These are phyloP conservation scores for Cymodocea nodosa DNA, from an alignment of 116 monocot genomes.

Conservation along the genomic window DNA sequence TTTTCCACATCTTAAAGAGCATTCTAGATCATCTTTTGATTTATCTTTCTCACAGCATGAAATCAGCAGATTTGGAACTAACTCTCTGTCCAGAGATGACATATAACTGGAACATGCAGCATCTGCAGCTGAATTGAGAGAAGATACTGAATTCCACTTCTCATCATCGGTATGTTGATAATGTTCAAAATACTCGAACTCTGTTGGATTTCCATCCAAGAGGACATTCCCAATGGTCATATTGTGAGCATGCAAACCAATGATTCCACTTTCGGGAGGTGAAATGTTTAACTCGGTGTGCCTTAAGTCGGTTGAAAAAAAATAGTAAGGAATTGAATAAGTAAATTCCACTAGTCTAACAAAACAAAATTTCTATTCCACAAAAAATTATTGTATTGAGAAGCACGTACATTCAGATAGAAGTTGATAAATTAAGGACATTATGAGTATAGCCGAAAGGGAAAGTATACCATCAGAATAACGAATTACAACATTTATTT, in stretches of 20 bases:
- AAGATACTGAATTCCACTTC: slow-evolving; percentile 57
- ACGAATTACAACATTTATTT: too few relatives aligned
- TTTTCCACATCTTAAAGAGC: slow-evolving; percentile 24
- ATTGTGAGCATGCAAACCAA: slow-evolving; percentile 68
- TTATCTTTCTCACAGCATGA: slow-evolving; percentile 28
- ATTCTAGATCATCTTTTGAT: slow-evolving; percentile 17
- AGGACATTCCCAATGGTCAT: slow-evolving; percentile 45
- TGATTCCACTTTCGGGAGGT: slow-evolving; percentile 47
- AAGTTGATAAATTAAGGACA: too few relatives aligned
- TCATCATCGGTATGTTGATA: slow-evolving; percentile 37
- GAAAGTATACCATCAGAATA: too few relatives aligned
- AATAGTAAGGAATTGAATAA: not conserved
- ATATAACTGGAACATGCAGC: slow-evolving; percentile 53
- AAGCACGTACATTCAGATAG: too few relatives aligned
- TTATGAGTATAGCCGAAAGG: too few relatives aligned
- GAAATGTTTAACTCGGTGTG: slow-evolving; percentile 68
- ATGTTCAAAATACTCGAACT: slow-evolving; percentile 48
- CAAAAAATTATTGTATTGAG: too few relatives aligned
- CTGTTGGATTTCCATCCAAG: slow-evolving; percentile 53
- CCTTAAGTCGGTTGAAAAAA: slow-evolving; percentile 17
- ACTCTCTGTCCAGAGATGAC: slow-evolving; percentile 61
- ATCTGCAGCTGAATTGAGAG: slow-evolving; percentile 66
- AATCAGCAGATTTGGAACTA: slow-evolving; percentile 69
- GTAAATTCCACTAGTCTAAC: not conserved
- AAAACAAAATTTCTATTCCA: not conserved